Base-by-base conservation (phyloP, 2,329 filamentous ascomycete genomes). In the Xylaria polymorpha region DNA sequence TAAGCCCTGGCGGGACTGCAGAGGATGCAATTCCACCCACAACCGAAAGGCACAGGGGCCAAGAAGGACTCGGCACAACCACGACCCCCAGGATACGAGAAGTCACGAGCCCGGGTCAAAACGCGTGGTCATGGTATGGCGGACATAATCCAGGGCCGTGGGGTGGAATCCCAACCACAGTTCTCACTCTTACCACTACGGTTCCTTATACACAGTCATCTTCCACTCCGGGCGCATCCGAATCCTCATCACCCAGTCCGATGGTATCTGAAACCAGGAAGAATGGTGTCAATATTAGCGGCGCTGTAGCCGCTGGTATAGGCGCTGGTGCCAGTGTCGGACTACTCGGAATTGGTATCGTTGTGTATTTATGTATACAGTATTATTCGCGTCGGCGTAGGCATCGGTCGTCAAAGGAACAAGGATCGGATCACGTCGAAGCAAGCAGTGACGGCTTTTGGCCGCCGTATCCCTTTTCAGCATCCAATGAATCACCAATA, bases 391-490 rank as follows among this genome's bases (percentile, higher is more conserved):
- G 25, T 46, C 41, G 55, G n/a, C 46, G 35, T 4, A 32, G n/a
- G 25, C 29, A 20, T 3, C 58, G 22, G n/a, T 51, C 20, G 20
- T 15, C 55, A 3, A 22, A 7, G 20, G 20, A 22, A 20, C 14
- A 62, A 43, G 55, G 3, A 41, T 63, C 46, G 18, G 32, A 18
- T 5, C n/a, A 18, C 4, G 51, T 39, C 9, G n/a, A 55, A 41
- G 4, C 5, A 44, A 20, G 8, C 4, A 9, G 37, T 18, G 53
- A 53, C 20, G 25, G 5, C 14, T 14, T 48, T 15, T 48, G 57
- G 64, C 65, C 57, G 43, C 48, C 51, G 37, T 65, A 64, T 48
- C 64, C 10, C 57, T 67, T 50, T 64, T 57, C 64, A 5, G 67
- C 60, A 46, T 64, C 64, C 7, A 68, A 70, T 29, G 51, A 64